These are phyloP conservation scores for Aegilops umbellulata DNA, from an alignment of 176 grass and related monocot species.

Conservation along the genomic window DNA sequence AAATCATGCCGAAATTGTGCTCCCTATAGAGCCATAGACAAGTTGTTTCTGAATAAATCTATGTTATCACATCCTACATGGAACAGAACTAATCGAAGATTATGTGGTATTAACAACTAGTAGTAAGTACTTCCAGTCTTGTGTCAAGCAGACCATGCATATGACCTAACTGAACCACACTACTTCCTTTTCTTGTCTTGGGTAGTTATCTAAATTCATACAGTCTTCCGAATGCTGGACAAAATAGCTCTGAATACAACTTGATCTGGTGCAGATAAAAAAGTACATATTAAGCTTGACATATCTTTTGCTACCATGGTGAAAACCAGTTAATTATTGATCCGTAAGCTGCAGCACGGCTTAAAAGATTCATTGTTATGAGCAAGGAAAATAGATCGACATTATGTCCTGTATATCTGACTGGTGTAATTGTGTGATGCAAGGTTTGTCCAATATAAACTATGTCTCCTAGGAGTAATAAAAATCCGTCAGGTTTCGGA, in stretches of 20 bases:
- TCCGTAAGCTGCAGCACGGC: background rate
- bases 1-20: background rate
- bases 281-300: conserved; percentile 1
- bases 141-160: background rate
- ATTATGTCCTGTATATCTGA: background rate
- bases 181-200: background rate
- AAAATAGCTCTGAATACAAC: background rate
- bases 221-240: background rate
- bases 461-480: background rate
- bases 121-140: background rate
- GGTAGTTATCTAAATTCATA: background rate
- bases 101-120: background rate
- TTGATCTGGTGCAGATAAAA: background rate
- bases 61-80: background rate
- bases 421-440: background rate
- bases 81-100: background rate
- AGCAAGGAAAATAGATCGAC: background rate
- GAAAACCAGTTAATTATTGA: background rate
- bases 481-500: background rate
- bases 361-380: background rate
- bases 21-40: background rate
- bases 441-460: background rate
- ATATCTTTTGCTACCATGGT: background rate
- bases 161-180: background rate
- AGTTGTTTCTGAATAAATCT: background rate